phyloP scores from a whole-genome alignment of 2,329 filamentous ascomycete species.

The Fusarium denticulatum region DNA sequence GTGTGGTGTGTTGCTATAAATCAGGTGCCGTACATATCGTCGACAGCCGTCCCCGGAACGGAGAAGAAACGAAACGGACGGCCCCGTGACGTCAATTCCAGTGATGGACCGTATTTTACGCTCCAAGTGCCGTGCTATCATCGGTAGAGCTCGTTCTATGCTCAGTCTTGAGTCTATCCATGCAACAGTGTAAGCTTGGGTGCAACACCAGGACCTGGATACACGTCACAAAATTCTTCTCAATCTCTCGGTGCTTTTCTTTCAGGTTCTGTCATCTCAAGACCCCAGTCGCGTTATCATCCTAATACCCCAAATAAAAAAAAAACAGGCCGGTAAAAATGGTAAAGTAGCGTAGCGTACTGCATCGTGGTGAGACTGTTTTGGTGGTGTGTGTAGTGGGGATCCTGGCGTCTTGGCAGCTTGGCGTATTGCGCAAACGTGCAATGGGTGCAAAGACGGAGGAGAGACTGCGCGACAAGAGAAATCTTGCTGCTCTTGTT shows the following conservation, averaged over 20 bases:
- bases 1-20: constrained; percentile 25
- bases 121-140: not conserved
- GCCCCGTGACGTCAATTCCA: constrained; percentile 32
- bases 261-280: constrained; percentile 12
- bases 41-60: constrained; percentile 10
- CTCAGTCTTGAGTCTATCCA: not conserved
- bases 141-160: not conserved
- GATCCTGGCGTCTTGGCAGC: constrained; percentile 38
- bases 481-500: constrained; percentile 17
- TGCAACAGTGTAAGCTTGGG: not conserved
- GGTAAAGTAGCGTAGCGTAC: not conserved
- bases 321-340: constrained; percentile 8
- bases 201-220: not conserved
- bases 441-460: constrained; percentile 3
- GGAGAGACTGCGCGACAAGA: constrained; percentile 10
- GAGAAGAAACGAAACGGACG: constrained; percentile 11
- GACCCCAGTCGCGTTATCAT: constrained; percentile 21
- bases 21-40: constrained; percentile 6
- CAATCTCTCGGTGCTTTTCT: not conserved
- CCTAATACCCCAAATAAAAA: not conserved
- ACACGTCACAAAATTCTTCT: not conserved
- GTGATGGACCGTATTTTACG: constrained; percentile 6
- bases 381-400: constrained; percentile 40
- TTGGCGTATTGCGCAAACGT: constrained; percentile 28
- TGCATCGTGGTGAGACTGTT: constrained; percentile 19